phyloP scores from a whole-genome alignment of 495 filamentous ascomycete species.

The Paragyromitra xinjiangensis region DNA sequence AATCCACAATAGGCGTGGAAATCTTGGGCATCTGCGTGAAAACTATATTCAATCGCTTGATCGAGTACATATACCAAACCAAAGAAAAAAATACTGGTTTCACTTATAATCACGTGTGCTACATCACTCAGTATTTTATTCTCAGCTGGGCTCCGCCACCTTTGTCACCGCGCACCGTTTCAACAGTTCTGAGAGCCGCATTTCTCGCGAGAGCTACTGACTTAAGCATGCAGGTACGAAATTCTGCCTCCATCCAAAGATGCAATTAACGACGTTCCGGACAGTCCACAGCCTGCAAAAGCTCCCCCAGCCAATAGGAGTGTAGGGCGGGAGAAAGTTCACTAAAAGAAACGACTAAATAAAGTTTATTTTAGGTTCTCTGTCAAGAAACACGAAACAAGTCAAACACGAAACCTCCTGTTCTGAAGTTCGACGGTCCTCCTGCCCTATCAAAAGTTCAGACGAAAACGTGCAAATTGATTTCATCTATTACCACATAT shows the following conservation, averaged over 20 bases:
- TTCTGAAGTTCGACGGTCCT: neutral
- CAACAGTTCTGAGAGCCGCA: neutral
- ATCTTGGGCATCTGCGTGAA: neutral
- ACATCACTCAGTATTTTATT: neutral
- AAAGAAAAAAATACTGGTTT: conserved; percentile 6
- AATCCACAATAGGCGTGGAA: neutral
- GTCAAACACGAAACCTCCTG: neutral
- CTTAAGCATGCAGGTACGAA: neutral
- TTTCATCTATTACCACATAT: neutral
- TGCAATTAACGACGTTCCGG: neutral
- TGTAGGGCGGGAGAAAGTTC: neutral
- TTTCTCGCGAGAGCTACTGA: neutral
- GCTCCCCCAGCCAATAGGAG: neutral
- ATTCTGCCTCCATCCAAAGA: neutral
- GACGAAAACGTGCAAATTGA: conserved; percentile 15
- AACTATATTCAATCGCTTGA: conserved; percentile 15
- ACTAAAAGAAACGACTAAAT: neutral
- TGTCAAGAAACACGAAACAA: neutral
- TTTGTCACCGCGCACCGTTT: conserved; percentile 2
- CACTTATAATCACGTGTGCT: conserved; percentile 2
- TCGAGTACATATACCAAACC: neutral
- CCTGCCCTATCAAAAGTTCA: conserved; percentile 24
- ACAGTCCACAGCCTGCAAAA: neutral
- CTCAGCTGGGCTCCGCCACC: conserved; percentile 7
- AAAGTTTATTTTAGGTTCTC: neutral